These are phyloP conservation scores for Gonium pectorale DNA, from an alignment of 139 green algal species.

Conservation along the genomic window DNA sequence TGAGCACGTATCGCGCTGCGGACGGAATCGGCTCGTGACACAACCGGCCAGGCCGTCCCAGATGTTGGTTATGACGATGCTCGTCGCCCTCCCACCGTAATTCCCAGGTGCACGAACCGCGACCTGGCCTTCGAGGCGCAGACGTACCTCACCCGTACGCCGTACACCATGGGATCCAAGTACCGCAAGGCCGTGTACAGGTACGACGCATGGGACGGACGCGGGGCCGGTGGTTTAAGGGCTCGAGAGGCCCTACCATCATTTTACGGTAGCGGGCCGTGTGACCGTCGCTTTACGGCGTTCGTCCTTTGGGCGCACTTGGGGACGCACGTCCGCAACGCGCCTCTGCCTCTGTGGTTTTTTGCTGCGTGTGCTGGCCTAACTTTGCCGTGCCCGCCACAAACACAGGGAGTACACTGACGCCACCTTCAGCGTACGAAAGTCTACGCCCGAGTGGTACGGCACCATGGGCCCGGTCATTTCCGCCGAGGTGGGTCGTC, in stretches of 20 bases:
- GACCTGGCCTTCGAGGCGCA: not conserved
- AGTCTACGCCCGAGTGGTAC: not conserved
- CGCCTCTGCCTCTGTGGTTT: too few species aligned
- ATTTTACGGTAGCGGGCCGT: too few species aligned
- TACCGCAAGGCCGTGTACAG: constrained; percentile 59
- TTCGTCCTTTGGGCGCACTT: too few species aligned
- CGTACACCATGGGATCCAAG: constrained; percentile 43
- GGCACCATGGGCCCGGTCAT: constrained; percentile 63
- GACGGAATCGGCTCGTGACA: too few species aligned
- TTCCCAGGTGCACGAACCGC: not conserved
- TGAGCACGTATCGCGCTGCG: too few species aligned
- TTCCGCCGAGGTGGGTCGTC: constrained; percentile 47
- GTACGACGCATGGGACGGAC: not conserved
- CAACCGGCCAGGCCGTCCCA: too few species aligned
- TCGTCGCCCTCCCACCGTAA: not conserved
- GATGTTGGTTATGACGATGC: too few species aligned
- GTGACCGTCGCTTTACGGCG: too few species aligned
- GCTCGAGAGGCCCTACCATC: too few species aligned
- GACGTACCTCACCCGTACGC: not conserved
- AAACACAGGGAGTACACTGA: constrained; percentile 61
- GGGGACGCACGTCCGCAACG: too few species aligned
- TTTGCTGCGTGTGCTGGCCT: not conserved
- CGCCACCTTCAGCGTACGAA: constrained; percentile 48
- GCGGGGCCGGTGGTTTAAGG: too few species aligned
- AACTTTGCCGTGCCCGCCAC: too few species aligned